Evolutionary conservation across 2,329 filamentous ascomycete genomes (phyloP), one percentile per base, ranked within the genome.

Genomic region (Alternaria dauci): DNA sequence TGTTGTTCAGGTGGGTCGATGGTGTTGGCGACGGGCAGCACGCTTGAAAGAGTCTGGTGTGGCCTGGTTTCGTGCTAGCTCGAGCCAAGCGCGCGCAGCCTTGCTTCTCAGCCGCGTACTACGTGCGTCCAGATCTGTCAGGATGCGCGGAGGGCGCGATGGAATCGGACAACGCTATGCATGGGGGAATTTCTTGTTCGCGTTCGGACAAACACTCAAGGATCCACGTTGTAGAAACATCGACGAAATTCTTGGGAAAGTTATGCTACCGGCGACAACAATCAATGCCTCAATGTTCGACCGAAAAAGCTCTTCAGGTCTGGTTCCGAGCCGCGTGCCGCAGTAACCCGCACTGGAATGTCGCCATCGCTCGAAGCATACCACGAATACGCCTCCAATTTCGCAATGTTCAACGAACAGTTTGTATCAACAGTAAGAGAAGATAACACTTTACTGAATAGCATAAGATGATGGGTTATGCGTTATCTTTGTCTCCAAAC

Each of bases 61-160:
- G 6, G 28, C 11, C 26, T 14, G 44, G 7, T 20, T 48, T 1
- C 2, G 44, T 48, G 44, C 28, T 48, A 48, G 44, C 5, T 32
- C 18, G 18, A 16, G 12, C 28, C 7, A 5, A 39, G 8, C 8
- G n/a, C 8, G n/a, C 38, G 38, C 28, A 34, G 44, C 28, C 12
- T 34, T 48, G 28, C 44, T 48, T 48, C 20, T 34, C 44, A 48
- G 44, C 38, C 44, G 44, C 44, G 16, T 48, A 20, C 28, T 48
- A 48, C 6, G 18, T 34, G 44, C 44, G 44, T 28, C 28, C 28
- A 48, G 44, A 34, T 48, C 28, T 30, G 7, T 48, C 44, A 28
- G 32, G 28, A 20, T 23, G 11, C 30, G 44, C 28, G 44, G 28
- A 34, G 28, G 28, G 30, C 28, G 44, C 3, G 28, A 48, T 23